Evolutionary conservation across 2,329 filamentous ascomycete species (phyloP), one percentile per base, ranked within the genome.

Genomic region (Drechslerella stenobrocha): DNA sequence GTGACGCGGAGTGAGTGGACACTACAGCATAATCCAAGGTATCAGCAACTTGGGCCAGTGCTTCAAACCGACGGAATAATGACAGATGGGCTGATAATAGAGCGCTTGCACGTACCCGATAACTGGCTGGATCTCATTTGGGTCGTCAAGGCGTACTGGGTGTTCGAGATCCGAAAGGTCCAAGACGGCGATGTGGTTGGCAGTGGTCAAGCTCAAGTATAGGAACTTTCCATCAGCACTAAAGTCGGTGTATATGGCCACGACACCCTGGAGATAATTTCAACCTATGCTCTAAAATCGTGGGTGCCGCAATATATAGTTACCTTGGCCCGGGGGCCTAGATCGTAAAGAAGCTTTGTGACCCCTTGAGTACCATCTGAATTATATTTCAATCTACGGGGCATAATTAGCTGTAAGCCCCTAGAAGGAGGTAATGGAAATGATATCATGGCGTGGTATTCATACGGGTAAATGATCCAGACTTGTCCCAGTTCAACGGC

Each of bases 401-500:
- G 9, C 18, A 28, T 18, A 22, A n/a, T 5, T 22, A 35, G 24
- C 24, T 2, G 20, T 32, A 20, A 35, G 15, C n/a, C 22, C n/a
- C n/a, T n/a, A n/a, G n/a, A n/a, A n/a, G n/a, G n/a, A n/a, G n/a
- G n/a, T n/a, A n/a, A n/a, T n/a, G n/a, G n/a, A n/a, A n/a, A n/a
- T n/a, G n/a, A n/a, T n/a, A n/a, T n/a, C n/a, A n/a, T 13, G 24
- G 32, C 9, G 71, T 83, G 78, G 67, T 77, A 80, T 70, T 81
- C 81, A 77, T 81, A 81, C 20, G 83, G 83, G 74, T 85, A 85
- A 75, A 86, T 84, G 74, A 85, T 81, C 83, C 83, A 86, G 70
- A 85, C 81, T 71, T 85, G 79, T 7, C 82, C 83, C 2, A 81
- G 79, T 28, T 80, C 79, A 18, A 85, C 83, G 13, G 84, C 83